These are phyloP conservation scores for Ceratobasidium sp. DNA, from an alignment of 1,284 basidiomycete species.

Conservation along the genomic window DNA sequence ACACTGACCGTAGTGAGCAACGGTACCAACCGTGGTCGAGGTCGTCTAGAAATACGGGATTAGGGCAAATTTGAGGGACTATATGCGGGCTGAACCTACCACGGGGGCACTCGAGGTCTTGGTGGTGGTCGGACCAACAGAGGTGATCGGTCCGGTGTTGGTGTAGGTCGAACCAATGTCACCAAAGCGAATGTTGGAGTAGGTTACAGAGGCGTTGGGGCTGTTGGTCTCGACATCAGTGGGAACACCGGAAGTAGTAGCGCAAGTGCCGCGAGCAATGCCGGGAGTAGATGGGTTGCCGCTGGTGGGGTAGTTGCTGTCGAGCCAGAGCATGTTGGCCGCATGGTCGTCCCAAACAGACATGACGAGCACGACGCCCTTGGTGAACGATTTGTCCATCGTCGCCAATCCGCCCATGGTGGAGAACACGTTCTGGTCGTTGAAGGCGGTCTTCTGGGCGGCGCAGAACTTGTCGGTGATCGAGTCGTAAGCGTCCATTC, in stretches of 20 bases:
- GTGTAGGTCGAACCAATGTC: slow-evolving; percentile 65
- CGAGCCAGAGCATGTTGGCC: slow-evolving; percentile 70
- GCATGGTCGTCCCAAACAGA: slow-evolving; percentile 70
- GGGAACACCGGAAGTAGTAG: slow-evolving; percentile 57
- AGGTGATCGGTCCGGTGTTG: slow-evolving; percentile 49
- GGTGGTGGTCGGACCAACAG: background rate
- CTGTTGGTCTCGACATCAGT: slow-evolving; percentile 50
- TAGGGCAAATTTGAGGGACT: slow-evolving; percentile 19
- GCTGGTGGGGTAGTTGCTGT: slow-evolving; percentile 65
- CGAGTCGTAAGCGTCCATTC: slow-evolving; percentile 48
- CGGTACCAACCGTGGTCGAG: background rate
- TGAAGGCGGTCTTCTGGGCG: slow-evolving; percentile 60
- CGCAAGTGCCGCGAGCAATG: slow-evolving; percentile 65
- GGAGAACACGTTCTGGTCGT: slow-evolving; percentile 63
- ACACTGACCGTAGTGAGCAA: slow-evolving; percentile 6
- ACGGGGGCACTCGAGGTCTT: slow-evolving; percentile 33
- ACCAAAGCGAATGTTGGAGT: slow-evolving; percentile 71
- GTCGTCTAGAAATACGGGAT: background rate
- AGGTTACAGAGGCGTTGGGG: slow-evolving; percentile 53
- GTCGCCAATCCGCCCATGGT: slow-evolving; percentile 61
- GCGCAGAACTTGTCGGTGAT: slow-evolving; percentile 61
- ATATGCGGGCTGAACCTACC: slow-evolving; percentile 1
- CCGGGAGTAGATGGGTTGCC: slow-evolving; percentile 62
- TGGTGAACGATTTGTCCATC: slow-evolving; percentile 60
- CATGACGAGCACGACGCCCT: slow-evolving; percentile 52